Evolutionary conservation across 1,284 basidiomycete genomes (phyloP), one percentile per base, ranked within the genome.

Genomic region (Papiliotrema nemorosa): DNA sequence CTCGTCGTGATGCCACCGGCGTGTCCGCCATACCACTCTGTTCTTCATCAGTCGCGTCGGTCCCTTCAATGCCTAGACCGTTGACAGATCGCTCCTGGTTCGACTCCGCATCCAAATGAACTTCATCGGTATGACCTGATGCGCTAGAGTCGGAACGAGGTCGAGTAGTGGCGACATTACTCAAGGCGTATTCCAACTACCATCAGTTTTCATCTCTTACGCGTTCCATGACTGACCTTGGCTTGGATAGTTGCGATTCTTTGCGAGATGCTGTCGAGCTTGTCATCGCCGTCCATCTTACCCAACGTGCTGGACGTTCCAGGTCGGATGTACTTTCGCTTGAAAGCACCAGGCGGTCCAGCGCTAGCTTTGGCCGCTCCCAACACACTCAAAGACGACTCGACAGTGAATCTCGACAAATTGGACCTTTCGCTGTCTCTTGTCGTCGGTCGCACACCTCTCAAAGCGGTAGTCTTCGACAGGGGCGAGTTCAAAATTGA

Each of bases 191-290:
- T 39, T 63, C 61, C 16, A 63, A 59, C 61, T 60, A 43, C 5
- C 2, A 34, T 51, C 33, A 47, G 47, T 18, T 5, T 7, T 0
- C 12, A 2, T 2, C 10, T 16, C n/a, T 0, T 9, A 2, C 4
- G 6, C 3, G n/a, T n/a, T n/a, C n/a, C n/a, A n/a, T 24, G 13
- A 34, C 59, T 48, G 35, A 64, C 62, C 60, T 66, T 66, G 20
- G 57, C 60, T 37, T 62, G 59, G 41, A 66, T 62, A n/a, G 44
- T 44, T 4, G 62, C 60, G 16, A 66, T 59, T 14, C 62, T 53
- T 50, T 53, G 40, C 4, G 58, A 49, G 24, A 66, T 63, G 22
- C 52, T 54, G 42, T 62, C 59, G 24, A 39, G 47, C 50, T 57
- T 60, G 38, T 52, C 46, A 3, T 49, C 40, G 4, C 25, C 38